These are phyloP conservation scores for Urostyla sp. DNA, from an alignment of 73 alveolate genomes.

Conservation along the genomic window DNA sequence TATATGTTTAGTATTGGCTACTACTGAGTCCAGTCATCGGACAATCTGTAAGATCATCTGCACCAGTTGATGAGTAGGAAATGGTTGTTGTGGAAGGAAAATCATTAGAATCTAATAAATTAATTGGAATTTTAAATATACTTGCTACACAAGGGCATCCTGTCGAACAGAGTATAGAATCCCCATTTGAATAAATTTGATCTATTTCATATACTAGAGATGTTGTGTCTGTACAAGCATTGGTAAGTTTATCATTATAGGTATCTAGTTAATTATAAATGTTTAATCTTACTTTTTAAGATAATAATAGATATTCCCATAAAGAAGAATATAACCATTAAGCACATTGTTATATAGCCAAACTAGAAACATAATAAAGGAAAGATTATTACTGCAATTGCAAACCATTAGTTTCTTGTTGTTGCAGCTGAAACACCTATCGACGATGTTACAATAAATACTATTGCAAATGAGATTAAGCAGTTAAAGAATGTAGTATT, in stretches of 20 bases:
- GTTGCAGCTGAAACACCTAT: too few relatives aligned
- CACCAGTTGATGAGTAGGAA: neutral
- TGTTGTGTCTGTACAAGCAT: constrained; percentile 10
- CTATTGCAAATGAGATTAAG: too few relatives aligned
- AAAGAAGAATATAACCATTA: too few relatives aligned
- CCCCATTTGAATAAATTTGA: constrained; percentile 5
- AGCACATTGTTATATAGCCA: too few relatives aligned
- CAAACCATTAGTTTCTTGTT: too few relatives aligned
- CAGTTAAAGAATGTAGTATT: too few relatives aligned
- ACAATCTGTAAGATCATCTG: constrained; percentile 14
- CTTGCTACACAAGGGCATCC: constrained; percentile 23
- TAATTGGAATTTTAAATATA: constrained; percentile 3
- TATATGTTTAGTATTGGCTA: neutral
- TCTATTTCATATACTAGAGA: constrained; percentile 34
- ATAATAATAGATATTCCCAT: too few relatives aligned
- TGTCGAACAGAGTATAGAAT: constrained; percentile 8
- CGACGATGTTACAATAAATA: too few relatives aligned
- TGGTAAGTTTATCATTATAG: neutral
- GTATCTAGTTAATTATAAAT: neutral
- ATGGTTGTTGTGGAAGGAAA: neutral
- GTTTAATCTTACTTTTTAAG: too few relatives aligned
- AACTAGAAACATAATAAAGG: too few relatives aligned
- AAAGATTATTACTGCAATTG: too few relatives aligned
- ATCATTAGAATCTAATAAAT: too few relatives aligned
- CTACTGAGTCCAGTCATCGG: neutral